phyloP scores from a whole-genome alignment of 2,329 filamentous ascomycete species.

The Furcasterigmium furcatum region DNA sequence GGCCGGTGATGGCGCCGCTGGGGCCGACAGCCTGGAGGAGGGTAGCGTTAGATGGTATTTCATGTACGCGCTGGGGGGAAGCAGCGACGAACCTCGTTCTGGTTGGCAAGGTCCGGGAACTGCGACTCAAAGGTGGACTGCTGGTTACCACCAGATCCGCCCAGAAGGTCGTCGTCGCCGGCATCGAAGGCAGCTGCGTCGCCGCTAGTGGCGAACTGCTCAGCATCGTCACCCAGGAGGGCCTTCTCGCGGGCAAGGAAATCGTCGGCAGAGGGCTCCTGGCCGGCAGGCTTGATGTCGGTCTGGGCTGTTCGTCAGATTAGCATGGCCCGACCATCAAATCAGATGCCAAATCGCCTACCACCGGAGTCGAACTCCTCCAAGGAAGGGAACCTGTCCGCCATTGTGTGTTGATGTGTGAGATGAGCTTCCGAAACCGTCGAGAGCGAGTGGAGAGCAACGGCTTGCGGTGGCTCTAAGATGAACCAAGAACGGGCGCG shows the following conservation, averaged over 20 bases:
- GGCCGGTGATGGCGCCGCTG: constrained; percentile 76
- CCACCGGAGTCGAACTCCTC: constrained; percentile 72
- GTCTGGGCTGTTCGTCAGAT: constrained; percentile 58
- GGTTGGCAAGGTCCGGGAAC: constrained; percentile 73
- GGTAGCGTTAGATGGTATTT: neutral
- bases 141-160: constrained; percentile 55
- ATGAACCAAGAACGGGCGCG: too few species aligned
- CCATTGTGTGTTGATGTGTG: constrained; percentile 45
- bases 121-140: constrained; percentile 72
- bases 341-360: constrained; percentile 27
- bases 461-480: too few species aligned
- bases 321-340: neutral
- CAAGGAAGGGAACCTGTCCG: constrained; percentile 74
- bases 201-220: constrained; percentile 78
- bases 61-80: neutral
- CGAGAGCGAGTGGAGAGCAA: too few species aligned
- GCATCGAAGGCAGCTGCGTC: constrained; percentile 66
- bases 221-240: constrained; percentile 85
- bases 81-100: constrained; percentile 59
- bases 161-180: constrained; percentile 69
- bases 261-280: constrained; percentile 66
- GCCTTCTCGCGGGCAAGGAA: constrained; percentile 93
- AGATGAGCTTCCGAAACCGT: too few species aligned
- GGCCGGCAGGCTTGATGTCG: constrained; percentile 55
- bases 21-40: constrained; percentile 65